Evolutionary conservation across 306 rosid species (phyloP), one percentile per base, ranked within the genome.

Genomic region (Herpetospermum pedunculosum): DNA sequence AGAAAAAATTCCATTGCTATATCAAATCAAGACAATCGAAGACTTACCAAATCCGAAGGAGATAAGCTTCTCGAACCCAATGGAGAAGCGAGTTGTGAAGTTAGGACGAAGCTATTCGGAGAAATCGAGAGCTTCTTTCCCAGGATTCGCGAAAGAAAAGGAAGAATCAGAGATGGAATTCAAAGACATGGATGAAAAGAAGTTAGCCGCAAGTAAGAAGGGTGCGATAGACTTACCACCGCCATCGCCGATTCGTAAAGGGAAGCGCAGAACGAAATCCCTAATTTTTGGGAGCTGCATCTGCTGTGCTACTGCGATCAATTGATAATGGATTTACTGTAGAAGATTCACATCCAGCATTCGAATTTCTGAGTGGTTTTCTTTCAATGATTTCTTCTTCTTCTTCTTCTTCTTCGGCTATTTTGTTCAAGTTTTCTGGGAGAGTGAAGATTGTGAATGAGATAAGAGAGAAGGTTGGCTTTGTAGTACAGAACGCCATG

Each of bases 201-300:
- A 77, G 52, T 25, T 40, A 72, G 78, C 3, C 47, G 72, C 73
- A 5, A 54, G 28, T 18, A 35, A 53, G 54, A 83, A 77, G 47
- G 25, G 44, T 18, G 73, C 70, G 63, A 85, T 80, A 77, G 75
- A 35, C 26, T 37, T 62, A 30, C 73, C 84, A 47, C 75, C 88
- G 26, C 43, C 77, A 72, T 77, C 84, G n/a, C 69, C 80, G 12
- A 84, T 81, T 77, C 86, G 79, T 73, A 85, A 84, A 77, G 91
- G 82, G 77, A 93, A 84, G 79, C 81, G 86, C 28, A 89, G 77
- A 74, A 57, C 53, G 29, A 79, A 78, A 53, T 70, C 95, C 74
- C 87, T 73, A 44, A 79, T 91, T 88, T 91, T 93, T 72, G 83
- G 88, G 75, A 89, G 77, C 77, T 91, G 92, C 91, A 73, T 93